Evolutionary conservation across 306 rosid genomes (phyloP).

Genomic region (Cucurbita moschata): DNA sequence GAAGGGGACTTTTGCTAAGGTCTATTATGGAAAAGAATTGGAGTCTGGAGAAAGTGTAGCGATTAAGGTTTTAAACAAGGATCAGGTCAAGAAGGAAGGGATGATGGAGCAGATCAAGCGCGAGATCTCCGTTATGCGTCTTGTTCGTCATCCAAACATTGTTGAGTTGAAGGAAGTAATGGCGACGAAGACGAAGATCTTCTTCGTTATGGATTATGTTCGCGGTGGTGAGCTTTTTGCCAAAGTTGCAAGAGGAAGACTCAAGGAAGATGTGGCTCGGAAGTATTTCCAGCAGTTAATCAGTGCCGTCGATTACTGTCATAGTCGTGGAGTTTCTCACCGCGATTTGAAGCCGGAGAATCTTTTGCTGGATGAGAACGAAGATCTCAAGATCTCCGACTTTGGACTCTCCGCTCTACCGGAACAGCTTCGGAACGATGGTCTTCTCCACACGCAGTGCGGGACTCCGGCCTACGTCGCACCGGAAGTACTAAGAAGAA

Average conservation of each 20-base stretch:
- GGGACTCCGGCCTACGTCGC: constrained; percentile 85
- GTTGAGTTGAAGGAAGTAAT: constrained; percentile 59
- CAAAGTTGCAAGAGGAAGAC: constrained; percentile 45
- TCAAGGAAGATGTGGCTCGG: constrained; percentile 51
- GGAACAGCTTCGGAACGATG: constrained; percentile 52
- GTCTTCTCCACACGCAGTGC: constrained; percentile 71
- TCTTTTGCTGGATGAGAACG: constrained; percentile 50
- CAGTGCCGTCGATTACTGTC: constrained; percentile 68
- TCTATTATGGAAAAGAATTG: constrained; percentile 39
- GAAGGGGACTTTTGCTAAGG: constrained; percentile 74
- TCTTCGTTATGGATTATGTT: constrained; percentile 62
- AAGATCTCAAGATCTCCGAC: constrained; percentile 51
- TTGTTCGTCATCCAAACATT: constrained; percentile 61
- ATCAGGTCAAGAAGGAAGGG: constrained; percentile 43
- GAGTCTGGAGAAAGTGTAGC: constrained; percentile 54
- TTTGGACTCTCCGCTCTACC: constrained; percentile 71
- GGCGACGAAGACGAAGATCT: constrained; percentile 69
- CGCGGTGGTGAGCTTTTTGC: constrained; percentile 75
- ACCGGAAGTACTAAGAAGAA: constrained; percentile 48
- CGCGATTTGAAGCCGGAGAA: constrained; percentile 79
- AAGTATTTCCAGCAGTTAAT: constrained; percentile 58
- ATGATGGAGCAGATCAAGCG: constrained; percentile 78
- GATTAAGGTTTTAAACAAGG: constrained; percentile 49
- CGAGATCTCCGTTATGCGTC: constrained; percentile 51
- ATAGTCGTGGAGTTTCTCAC: constrained; percentile 69